These are phyloP conservation scores for Cucurbita ficifolia DNA, from an alignment of 306 rosid species.

Conservation along the genomic window DNA sequence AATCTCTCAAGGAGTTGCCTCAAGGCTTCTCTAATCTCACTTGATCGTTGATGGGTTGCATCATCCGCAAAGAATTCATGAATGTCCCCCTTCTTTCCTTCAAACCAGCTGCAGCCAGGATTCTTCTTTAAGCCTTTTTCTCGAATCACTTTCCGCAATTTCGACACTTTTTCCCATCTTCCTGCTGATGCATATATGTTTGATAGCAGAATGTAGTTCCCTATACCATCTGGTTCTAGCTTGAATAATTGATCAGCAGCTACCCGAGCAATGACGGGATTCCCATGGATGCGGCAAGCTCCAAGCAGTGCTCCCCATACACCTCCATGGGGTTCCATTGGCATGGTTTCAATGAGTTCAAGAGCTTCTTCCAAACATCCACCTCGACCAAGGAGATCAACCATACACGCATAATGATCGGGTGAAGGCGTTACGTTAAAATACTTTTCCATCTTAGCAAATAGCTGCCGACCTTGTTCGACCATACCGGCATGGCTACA, in stretches of 20 bases:
- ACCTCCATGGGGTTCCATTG: constrained; percentile 40
- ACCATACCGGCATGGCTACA: constrained; percentile 71
- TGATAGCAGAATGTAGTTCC: constrained; percentile 60
- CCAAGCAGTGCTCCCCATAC: constrained; percentile 96
- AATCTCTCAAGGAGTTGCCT: constrained; percentile 45
- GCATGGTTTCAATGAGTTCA: constrained; percentile 45
- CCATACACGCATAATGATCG: constrained; percentile 69
- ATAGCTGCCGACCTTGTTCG: constrained; percentile 57
- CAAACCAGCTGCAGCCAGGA: constrained; percentile 81
- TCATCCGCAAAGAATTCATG: constrained; percentile 59
- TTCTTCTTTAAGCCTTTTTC: constrained; percentile 40
- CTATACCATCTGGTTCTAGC: constrained; percentile 56
- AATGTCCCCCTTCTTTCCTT: constrained; percentile 39
- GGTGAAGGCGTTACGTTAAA: constrained; percentile 38
- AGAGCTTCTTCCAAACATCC: constrained; percentile 66
- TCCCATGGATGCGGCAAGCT: constrained; percentile 54
- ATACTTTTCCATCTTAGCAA: constrained; percentile 45
- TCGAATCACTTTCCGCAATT: constrained; percentile 50
- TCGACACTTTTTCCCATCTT: constrained; percentile 63
- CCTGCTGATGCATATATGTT: constrained; percentile 56
- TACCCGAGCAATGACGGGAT: constrained; percentile 48
- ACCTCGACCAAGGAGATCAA: constrained; percentile 72
- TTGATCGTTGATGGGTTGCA: constrained; percentile 35
- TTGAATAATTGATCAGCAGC: constrained; percentile 54
- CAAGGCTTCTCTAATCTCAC: constrained; percentile 35